Evolutionary conservation across 73 alveolate species (phyloP), one percentile per base, ranked within the genome.

Genomic region (Symbiodinium natans): DNA sequence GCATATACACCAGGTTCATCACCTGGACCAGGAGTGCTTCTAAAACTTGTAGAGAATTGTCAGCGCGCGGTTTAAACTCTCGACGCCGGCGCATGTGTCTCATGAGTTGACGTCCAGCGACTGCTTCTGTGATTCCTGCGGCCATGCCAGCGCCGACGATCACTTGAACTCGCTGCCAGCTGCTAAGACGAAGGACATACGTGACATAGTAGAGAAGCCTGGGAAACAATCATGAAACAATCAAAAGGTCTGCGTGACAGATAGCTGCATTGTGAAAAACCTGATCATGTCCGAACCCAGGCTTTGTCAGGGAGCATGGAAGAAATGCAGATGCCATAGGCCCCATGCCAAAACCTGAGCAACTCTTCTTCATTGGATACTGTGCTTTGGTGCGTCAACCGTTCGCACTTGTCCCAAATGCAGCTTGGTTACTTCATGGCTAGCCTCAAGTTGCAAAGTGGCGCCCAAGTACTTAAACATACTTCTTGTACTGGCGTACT

Each of bases 321-420:
- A 38, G 84, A 33, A 38, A 86, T 38, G 83, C 84, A 86, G 63
- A 52, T 41, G 21, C 84, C 83, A 59, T 86, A 86, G 94, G 56
- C 25, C n/a, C 94, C 94, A 39, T 86, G 21, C 94, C 94, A 86
- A 41, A 86, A 86, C 94, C 94, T 86, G 46, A 34, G 63, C n/a
- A 71, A 17, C 63, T 48, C 63, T 8, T 17, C 63, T 48, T 48
- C 63, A 48, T 17, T 48, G 23, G 8, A 17, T 17, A 17, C 8
- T 48, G 63, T 48, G 8, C 34, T 59, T 1, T 17, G 77, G 36
- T 6, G 36, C 36, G 25, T 2, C 82, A 13, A 63, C 9, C 17
- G 29, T 36, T 23, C 82, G 82, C 39, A 19, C 82, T n/a, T 9
- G 31, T 27, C 36, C 33, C 41, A 29, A 25, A 29, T 68, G 82